Percentiles rank a stretch among this genome's conserved stretches.
Evolutionary conservation across 805 yeast genomes (phyloP).

Genomic region (Metschnikowia cerradonensis): DNA sequence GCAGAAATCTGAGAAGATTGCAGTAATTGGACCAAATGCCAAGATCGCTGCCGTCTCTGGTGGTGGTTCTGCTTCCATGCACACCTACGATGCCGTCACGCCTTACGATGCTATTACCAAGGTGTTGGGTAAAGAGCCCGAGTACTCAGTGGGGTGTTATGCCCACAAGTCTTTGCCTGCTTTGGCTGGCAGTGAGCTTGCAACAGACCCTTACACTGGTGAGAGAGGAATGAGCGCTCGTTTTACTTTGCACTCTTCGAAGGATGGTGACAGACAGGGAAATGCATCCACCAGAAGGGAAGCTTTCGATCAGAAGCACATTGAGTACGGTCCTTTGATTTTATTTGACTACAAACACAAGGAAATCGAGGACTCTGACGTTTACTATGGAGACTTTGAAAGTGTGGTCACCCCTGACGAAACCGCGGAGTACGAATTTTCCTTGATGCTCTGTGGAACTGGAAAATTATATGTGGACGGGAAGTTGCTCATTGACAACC

Average conservation of each 20-base stretch:
- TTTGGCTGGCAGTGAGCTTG: constrained; percentile 19
- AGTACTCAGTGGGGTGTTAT: constrained; percentile 33
- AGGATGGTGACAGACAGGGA: not conserved
- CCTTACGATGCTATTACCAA: constrained; percentile 45
- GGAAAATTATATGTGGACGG: constrained; percentile 15
- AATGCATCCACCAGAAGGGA: constrained; percentile 16
- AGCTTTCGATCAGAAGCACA: constrained; percentile 23
- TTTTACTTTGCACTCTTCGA: constrained; percentile 24
- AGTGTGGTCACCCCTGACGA: constrained; percentile 22
- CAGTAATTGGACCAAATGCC: constrained; percentile 61
- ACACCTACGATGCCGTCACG: constrained; percentile 44
- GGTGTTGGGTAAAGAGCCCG: constrained; percentile 23
- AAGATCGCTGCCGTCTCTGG: constrained; percentile 49
- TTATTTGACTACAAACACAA: constrained; percentile 17
- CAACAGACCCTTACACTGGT: constrained; percentile 21
- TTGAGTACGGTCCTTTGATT: constrained; percentile 15
- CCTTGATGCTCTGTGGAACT: constrained; percentile 13
- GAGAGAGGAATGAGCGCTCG: constrained; percentile 23
- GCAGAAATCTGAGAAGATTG: constrained; percentile 34
- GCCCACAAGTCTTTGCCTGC: constrained; percentile 31
- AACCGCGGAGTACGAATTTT: constrained; percentile 14
- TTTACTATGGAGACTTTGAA: constrained; percentile 19
- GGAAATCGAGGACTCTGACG: constrained; percentile 6
- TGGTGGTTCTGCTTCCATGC: constrained; percentile 59
- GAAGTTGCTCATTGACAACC: constrained; percentile 13